These are phyloP conservation scores for Syzygium aqueum DNA, from an alignment of 345 rosid species.

Conservation along the genomic window DNA sequence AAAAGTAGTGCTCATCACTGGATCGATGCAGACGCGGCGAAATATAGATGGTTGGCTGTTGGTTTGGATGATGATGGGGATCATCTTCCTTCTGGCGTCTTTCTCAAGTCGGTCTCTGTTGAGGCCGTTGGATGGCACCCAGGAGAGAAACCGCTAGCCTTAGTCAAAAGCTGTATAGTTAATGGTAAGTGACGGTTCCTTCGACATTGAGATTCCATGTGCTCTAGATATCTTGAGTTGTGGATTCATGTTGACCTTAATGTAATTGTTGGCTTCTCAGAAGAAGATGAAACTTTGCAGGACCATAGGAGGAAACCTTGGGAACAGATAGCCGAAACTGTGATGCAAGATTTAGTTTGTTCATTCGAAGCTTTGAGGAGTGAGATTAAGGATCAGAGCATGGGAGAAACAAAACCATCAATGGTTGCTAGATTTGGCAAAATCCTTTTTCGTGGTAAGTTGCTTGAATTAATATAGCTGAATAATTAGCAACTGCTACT, in stretches of 20 bases:
- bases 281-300: neutral
- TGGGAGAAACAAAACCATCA: constrained; percentile 2
- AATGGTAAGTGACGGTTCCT: constrained; percentile 1
- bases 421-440: constrained; percentile 20
- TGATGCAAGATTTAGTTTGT: constrained; percentile 9
- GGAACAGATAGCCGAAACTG: constrained; percentile 4
- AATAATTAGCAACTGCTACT: neutral
- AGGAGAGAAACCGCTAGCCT: constrained; percentile 6
- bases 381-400: neutral
- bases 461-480: neutral
- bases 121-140: neutral
- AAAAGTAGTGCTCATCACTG: neutral
- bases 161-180: neutral
- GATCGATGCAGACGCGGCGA: constrained; percentile 3
- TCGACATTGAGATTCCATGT: neutral
- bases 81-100: constrained; percentile 4
- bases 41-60: constrained; percentile 10
- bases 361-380: constrained; percentile 5
- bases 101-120: constrained; percentile 2
- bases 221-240: neutral
- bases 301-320: neutral
- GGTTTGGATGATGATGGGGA: neutral
- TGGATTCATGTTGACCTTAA: neutral
- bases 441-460: constrained; percentile 9
- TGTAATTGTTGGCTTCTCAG: neutral